These are phyloP conservation scores for Fistulinella staudtii DNA, from an alignment of 1,284 basidiomycete species.

Conservation along the genomic window DNA sequence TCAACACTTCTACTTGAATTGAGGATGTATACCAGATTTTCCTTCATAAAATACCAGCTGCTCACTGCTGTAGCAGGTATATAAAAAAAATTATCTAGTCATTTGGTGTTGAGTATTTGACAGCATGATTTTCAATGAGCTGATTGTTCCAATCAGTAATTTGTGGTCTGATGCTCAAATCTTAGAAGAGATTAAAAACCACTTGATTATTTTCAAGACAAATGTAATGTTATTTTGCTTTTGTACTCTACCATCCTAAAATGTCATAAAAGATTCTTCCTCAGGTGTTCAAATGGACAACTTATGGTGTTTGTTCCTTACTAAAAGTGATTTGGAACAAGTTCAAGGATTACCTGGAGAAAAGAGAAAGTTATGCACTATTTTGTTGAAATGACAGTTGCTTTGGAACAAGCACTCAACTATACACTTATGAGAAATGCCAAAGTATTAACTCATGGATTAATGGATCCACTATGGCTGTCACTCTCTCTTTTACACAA, in stretches of 20 bases:
- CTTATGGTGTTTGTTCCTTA: not conserved
- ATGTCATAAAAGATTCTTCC: not conserved
- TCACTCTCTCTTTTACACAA: not conserved
- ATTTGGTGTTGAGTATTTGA: not conserved
- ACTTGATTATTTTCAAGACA: not conserved
- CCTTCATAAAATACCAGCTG: not conserved
- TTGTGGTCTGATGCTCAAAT: not conserved
- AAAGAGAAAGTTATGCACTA: not conserved
- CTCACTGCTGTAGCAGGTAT: not conserved
- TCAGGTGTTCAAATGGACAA: constrained; percentile 3
- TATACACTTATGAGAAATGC: constrained; percentile 5
- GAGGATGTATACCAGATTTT: not conserved
- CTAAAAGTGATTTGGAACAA: not conserved
- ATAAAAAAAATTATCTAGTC: too few species aligned
- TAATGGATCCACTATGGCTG: constrained; percentile 10
- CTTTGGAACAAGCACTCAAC: constrained; percentile 5
- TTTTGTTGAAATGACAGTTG: constrained; percentile 1
- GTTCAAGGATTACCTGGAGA: not conserved
- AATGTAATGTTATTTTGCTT: not conserved
- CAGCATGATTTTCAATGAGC: not conserved
- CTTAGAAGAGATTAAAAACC: not conserved
- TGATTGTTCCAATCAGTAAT: not conserved
- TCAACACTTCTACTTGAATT: not conserved
- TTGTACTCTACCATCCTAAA: not conserved
- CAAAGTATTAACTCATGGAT: not conserved